These are phyloP conservation scores for Vaccinium macrocarpon DNA, from an alignment of 148 eudicot species.

Conservation along the genomic window DNA sequence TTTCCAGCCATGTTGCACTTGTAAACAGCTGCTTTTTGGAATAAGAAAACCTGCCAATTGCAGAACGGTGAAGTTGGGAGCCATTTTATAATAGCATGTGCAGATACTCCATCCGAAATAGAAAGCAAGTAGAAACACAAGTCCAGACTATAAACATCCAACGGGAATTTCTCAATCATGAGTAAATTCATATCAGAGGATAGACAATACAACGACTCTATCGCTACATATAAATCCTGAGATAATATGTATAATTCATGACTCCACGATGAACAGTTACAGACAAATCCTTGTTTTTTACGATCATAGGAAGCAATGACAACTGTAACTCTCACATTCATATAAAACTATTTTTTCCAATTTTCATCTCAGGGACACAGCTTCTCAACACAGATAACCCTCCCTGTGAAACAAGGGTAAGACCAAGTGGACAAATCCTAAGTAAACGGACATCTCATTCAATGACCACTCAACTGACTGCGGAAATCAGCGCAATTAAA, in stretches of 20 bases:
- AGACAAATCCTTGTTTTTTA: neutral
- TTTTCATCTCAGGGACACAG: neutral
- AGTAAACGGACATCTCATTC: too few species aligned
- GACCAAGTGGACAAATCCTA: neutral
- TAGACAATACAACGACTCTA: neutral
- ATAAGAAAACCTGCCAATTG: slow-evolving; percentile 74
- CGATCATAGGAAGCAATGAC: too few species aligned
- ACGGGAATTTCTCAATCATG: neutral
- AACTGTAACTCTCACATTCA: too few species aligned
- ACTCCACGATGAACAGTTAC: neutral
- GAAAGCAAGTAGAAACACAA: neutral
- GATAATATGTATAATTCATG: neutral
- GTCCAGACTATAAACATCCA: neutral
- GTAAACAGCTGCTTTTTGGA: slow-evolving; percentile 92
- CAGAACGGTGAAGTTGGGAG: neutral
- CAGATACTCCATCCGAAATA: neutral
- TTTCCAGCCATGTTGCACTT: slow-evolving; percentile 97
- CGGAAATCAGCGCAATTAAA: neutral
- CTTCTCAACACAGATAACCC: neutral
- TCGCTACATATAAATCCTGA: neutral
- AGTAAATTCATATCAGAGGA: neutral
- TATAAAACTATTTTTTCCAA: neutral
- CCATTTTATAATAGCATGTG: neutral
- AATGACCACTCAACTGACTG: too few species aligned
- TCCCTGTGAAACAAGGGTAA: neutral